Evolutionary conservation across 345 rosid species (phyloP), one percentile per base, ranked within the genome.

Genomic region (Brassica rapa): DNA sequence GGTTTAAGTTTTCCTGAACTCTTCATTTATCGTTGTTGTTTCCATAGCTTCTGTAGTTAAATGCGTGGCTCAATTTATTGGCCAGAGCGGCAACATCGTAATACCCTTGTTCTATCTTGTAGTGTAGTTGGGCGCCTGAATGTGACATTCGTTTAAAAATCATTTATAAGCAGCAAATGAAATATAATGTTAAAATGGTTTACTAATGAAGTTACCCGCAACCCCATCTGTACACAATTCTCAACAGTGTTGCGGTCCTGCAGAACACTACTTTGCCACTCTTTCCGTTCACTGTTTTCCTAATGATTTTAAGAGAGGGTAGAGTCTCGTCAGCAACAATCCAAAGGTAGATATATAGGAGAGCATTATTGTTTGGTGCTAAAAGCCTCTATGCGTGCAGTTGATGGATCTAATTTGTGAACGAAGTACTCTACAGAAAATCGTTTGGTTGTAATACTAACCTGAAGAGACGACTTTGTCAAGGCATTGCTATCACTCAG

Each of bases 221-320:
- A 66, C 89, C 91, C 99, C 99, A 95, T 72, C 89, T 84, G 73
- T 85, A 88, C 66, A 95, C 97, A 88, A 3, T 95, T 93, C 88
- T 95, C 98, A 51, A 93, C 84, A 41, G 80, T 85, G 78, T 93
- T 95, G 61, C 99, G 96, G 77, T 89, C 90, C 70, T 89, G 97
- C 77, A 93, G 80, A 77, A 93, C 90, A 77, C 73, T 82, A 43
- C 74, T 70, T 80, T 88, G 93, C 99, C 98, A 95, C 60, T 86
- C 89, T 5, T 77, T 87, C 98, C 98, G 91, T 71, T 90, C 97
- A 46, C 81, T 80, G 72, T 90, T 89, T 77, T 83, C 97, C 99
- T 95, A 41, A 19, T 83, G 64, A 71, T 19, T 60, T 82, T 32
- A 35, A 35, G 39, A 78, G 68, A 80, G 68, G 74, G 75, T 4